Evolutionary conservation across 805 yeast genomes (phyloP).

Genomic region (Priceomyces fermenticarens): DNA sequence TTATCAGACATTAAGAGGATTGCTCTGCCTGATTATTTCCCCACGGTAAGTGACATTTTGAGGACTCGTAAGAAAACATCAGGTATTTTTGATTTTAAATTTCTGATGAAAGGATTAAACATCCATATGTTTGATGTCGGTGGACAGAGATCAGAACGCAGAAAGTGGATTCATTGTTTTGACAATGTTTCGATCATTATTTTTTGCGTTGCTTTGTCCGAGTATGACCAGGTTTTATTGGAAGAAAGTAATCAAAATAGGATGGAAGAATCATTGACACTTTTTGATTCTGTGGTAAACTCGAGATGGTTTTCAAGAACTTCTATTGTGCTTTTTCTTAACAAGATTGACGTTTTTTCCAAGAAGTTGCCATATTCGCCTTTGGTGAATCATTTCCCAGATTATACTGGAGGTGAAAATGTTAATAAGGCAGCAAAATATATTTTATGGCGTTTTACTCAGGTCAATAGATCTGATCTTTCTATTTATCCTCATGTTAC

Average conservation of each 20-base stretch:
- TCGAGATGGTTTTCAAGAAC: constrained; percentile 91
- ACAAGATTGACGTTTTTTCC: constrained; percentile 87
- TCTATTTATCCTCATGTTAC: constrained; percentile 88
- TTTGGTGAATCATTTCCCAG: constrained; percentile 79
- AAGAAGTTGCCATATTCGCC: constrained; percentile 82
- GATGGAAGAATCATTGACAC: constrained; percentile 74
- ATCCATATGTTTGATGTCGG: constrained; percentile 75
- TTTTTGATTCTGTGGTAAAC: constrained; percentile 88
- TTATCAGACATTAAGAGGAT: constrained; percentile 66
- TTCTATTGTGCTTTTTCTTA: constrained; percentile 79
- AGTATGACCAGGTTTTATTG: constrained; percentile 81
- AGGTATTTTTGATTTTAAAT: constrained; percentile 82
- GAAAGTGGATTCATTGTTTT: constrained; percentile 96
- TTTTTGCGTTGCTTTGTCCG: constrained; percentile 88
- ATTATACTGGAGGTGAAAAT: constrained; percentile 86
- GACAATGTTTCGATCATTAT: constrained; percentile 88
- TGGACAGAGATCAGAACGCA: constrained; percentile 93
- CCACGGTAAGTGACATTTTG: constrained; percentile 73
- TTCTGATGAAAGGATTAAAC: constrained; percentile 62
- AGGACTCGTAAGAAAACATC: constrained; percentile 90
- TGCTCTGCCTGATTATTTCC: constrained; percentile 57
- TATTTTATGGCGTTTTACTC: constrained; percentile 85
- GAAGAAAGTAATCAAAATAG: constrained; percentile 78
- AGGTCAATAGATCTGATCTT: constrained; percentile 76
- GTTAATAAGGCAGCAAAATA: constrained; percentile 89